Conservation (phyloP, 148 eudicot genomes). For the Amaranthus cruentus region DNA sequence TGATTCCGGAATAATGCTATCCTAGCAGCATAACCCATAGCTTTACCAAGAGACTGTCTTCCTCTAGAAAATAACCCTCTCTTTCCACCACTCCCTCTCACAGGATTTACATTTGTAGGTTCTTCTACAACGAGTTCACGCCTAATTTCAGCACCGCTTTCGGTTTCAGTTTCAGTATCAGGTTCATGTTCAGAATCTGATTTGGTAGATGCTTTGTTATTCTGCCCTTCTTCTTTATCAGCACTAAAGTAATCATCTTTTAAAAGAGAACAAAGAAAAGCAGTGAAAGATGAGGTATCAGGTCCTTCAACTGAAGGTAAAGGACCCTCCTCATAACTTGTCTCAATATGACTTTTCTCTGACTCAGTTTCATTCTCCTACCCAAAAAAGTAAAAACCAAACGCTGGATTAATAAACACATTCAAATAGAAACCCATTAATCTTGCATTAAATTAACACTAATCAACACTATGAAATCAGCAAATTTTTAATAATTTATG, state of each 20-base stretch:
- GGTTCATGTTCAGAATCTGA: conserved; percentile 30
- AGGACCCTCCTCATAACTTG: conserved; percentile 45
- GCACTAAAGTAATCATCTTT: conserved; percentile 40
- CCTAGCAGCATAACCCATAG: conserved; percentile 60
- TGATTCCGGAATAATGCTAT: conserved; percentile 56
- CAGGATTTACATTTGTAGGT: conserved; percentile 20
- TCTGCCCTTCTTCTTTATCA: conserved; percentile 31
- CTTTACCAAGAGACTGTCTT: conserved; percentile 69
- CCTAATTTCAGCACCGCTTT: conserved; percentile 17
- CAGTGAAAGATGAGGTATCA: conserved; percentile 92
- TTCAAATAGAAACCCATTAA: conserved; percentile 13
- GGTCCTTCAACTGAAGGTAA: conserved; percentile 57
- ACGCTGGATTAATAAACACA: conserved; percentile 1
- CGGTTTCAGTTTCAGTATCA: conserved; percentile 1
- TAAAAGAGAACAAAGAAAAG: conserved; percentile 67
- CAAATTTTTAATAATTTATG: background rate
- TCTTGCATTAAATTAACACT: background rate
- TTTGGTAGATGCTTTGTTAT: conserved; percentile 28
- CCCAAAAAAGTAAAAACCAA: conserved; percentile 3
- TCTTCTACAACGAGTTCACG: conserved; percentile 25
- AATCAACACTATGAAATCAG: background rate
- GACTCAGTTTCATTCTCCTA: conserved; percentile 46
- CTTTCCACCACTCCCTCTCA: conserved; percentile 55
- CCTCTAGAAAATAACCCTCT: conserved; percentile 68
- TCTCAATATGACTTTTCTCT: conserved; percentile 32